Evolutionary conservation across 306 rosid species (phyloP).

Genomic region (Ziziphus jujuba): DNA sequence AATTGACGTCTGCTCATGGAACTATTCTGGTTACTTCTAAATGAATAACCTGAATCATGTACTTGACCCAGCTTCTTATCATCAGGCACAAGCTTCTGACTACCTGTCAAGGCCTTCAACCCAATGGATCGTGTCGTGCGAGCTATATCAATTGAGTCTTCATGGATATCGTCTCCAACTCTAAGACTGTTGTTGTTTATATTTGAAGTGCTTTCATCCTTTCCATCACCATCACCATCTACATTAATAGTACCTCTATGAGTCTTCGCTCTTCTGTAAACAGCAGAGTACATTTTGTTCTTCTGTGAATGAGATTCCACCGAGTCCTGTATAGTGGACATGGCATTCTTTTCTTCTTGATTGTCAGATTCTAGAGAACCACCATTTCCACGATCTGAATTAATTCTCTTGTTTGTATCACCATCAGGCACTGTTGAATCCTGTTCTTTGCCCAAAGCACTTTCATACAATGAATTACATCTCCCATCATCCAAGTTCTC

Average conservation of each 20-base stretch:
- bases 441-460: conserved; percentile 36
- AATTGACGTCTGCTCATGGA: conserved; percentile 43
- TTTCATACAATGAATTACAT: conserved; percentile 32
- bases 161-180: conserved; percentile 39
- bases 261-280: conserved; percentile 72
- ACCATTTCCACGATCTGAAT: conserved; percentile 46
- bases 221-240: conserved; percentile 46
- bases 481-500: conserved; percentile 44
- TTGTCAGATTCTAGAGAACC: conserved; percentile 42
- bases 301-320: conserved; percentile 38
- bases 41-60: conserved; percentile 40
- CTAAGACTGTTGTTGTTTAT: conserved; percentile 45
- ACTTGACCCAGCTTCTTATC: conserved; percentile 45
- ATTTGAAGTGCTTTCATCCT: conserved; percentile 60
- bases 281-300: conserved; percentile 76
- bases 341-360: conserved; percentile 32
- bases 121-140: conserved; percentile 48
- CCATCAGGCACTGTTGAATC: conserved; percentile 36
- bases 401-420: conserved; percentile 29
- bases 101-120: conserved; percentile 41
- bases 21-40: conserved; percentile 45
- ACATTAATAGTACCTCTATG: conserved; percentile 49
- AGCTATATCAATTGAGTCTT: conserved; percentile 44
- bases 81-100: conserved; percentile 37
- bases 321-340: conserved; percentile 35